phyloP scores from a whole-genome alignment of 495 filamentous ascomycete species.

The Chaetomium fimeti region DNA sequence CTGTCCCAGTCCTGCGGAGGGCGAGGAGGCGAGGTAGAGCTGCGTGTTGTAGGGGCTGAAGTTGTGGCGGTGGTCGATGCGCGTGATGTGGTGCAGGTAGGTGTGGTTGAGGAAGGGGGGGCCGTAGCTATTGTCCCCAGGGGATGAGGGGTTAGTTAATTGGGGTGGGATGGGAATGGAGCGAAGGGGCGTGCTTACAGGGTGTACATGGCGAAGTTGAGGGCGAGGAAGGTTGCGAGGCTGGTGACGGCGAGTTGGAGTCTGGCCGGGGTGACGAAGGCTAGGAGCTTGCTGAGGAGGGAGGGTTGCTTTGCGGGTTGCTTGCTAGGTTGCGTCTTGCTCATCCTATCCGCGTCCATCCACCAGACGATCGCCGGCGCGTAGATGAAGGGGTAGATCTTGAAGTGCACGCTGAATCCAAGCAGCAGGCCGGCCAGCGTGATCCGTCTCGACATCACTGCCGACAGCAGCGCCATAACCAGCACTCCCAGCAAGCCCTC shows the following conservation, averaged over 20 bases:
- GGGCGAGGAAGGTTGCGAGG: conserved; percentile 62
- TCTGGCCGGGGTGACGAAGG: conserved; percentile 62
- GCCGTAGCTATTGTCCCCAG: conserved; percentile 58
- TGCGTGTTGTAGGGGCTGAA: conserved; percentile 95
- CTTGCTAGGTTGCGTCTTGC: background rate
- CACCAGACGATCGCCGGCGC: conserved; percentile 82
- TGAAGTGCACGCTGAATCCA: conserved; percentile 88
- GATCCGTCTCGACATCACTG: conserved; percentile 58
- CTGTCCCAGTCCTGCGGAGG: too few species aligned
- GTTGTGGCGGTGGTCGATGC: conserved; percentile 96
- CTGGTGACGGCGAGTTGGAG: conserved; percentile 63
- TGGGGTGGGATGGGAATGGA: background rate
- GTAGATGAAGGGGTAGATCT: conserved; percentile 98
- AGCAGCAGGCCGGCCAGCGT: conserved; percentile 71
- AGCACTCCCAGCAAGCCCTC: conserved; percentile 86
- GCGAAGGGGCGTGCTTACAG: conserved; percentile 49
- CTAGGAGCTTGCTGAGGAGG: conserved; percentile 29
- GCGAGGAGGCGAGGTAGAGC: conserved; percentile 76
- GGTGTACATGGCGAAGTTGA: conserved; percentile 76
- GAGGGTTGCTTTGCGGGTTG: conserved; percentile 12
- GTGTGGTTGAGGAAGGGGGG: conserved; percentile 80
- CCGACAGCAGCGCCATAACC: conserved; percentile 79
- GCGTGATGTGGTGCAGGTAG: conserved; percentile 86
- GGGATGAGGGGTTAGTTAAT: background rate
- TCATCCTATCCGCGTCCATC: conserved; percentile 61